Conservation (phyloP, 2,329 filamentous ascomycete genomes). For the Raffaelea albimanens region DNA sequence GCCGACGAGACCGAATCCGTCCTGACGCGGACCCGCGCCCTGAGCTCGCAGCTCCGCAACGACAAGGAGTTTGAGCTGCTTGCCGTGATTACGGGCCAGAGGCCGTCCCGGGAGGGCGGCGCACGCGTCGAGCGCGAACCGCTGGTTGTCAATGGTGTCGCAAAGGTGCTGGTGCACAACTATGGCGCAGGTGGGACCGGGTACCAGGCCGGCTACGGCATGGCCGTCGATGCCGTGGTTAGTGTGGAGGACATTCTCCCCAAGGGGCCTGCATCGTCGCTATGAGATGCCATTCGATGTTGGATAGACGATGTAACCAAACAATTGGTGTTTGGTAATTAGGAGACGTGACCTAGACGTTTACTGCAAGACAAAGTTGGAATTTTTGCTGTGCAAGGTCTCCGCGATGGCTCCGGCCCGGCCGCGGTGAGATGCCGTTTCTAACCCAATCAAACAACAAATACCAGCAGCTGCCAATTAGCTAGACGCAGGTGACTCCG, state of each 20-base stretch:
- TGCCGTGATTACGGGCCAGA: slow-evolving; percentile 21
- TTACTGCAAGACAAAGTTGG: no score
- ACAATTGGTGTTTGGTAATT: no score
- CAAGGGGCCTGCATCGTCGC: background rate
- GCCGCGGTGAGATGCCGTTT: no score
- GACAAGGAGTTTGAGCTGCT: slow-evolving; percentile 17
- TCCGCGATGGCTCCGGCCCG: no score
- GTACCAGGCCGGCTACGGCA: slow-evolving; percentile 32
- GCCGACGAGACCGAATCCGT: slow-evolving; percentile 27
- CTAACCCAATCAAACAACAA: no score
- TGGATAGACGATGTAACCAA: no score
- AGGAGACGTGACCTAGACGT: no score
- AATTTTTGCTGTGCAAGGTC: no score
- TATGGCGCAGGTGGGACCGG: slow-evolving; percentile 37
- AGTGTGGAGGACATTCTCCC: slow-evolving; percentile 19
- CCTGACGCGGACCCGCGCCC: slow-evolving; percentile 21
- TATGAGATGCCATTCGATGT: no score
- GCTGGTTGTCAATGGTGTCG: slow-evolving; percentile 15
- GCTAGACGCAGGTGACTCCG: no score
- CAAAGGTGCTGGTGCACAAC: slow-evolving; percentile 25
- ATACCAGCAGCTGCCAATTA: no score
- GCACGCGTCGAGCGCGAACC: slow-evolving; percentile 27
- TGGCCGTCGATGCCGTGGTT: slow-evolving; percentile 26
- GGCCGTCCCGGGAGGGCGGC: slow-evolving; percentile 29
- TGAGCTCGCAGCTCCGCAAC: slow-evolving; percentile 21